phyloP scores from a whole-genome alignment of 352 stramenopile species.

The Globisporangium perplexum region DNA sequence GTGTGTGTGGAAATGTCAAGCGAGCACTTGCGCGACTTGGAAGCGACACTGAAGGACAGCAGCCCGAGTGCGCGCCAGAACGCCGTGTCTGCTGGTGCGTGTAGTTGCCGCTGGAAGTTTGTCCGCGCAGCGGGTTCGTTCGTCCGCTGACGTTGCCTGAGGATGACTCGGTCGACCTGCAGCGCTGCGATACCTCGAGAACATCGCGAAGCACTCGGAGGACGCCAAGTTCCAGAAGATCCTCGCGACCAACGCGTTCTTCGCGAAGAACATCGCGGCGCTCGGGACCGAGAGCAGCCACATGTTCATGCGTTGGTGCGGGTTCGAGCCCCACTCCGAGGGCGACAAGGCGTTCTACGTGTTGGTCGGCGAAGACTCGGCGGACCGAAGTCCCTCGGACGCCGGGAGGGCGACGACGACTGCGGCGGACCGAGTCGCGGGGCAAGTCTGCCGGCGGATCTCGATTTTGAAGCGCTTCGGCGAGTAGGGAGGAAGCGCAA shows the following conservation, averaged over 20 bases:
- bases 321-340: slow-evolving; percentile 25
- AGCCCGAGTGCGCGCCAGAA: neutral
- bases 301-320: slow-evolving; percentile 50
- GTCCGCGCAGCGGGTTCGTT: neutral
- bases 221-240: slow-evolving; percentile 72
- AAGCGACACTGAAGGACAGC: neutral
- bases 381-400: slow-evolving; percentile 1
- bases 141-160: neutral
- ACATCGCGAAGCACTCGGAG: slow-evolving; percentile 43
- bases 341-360: slow-evolving; percentile 35
- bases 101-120: no score
- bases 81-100: neutral
- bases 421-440: neutral
- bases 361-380: slow-evolving; percentile 15
- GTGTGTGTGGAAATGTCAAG: no score
- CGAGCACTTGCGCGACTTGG: neutral
- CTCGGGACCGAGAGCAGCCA: slow-evolving; percentile 2
- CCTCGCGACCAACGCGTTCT: slow-evolving; percentile 68
- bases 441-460: slow-evolving; percentile 5
- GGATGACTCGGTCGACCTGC: neutral
- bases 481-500: neutral
- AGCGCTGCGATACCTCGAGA: slow-evolving; percentile 63
- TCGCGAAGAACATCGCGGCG: slow-evolving; percentile 39
- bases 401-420: slow-evolving; percentile 1
- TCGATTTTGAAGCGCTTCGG: slow-evolving; percentile 5